phyloP scores from a whole-genome alignment of 1,139 yeast species.

The Blastobotrys elegans region DNA sequence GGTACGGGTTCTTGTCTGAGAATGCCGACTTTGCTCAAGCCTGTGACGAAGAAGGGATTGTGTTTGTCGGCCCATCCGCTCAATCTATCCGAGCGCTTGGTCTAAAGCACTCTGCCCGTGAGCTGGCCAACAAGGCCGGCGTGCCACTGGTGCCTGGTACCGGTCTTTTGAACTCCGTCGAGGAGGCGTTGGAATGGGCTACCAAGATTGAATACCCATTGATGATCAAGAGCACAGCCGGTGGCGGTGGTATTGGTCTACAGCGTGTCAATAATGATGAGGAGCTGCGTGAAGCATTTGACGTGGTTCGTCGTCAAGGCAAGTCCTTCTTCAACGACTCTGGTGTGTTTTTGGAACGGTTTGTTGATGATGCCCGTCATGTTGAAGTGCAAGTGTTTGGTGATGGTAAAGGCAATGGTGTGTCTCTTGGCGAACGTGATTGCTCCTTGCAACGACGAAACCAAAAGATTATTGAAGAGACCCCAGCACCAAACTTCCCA shows the following conservation, averaged over 20 bases:
- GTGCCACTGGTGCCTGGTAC: slow-evolving; percentile 97
- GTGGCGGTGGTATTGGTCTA: slow-evolving; percentile 98
- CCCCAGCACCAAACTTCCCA: slow-evolving; percentile 94
- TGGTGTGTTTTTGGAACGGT: slow-evolving; percentile 90
- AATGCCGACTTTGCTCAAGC: slow-evolving; percentile 94
- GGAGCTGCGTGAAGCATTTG: slow-evolving; percentile 79
- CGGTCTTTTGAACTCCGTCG: slow-evolving; percentile 62
- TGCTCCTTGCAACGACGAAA: slow-evolving; percentile 96
- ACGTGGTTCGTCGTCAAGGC: slow-evolving; percentile 91
- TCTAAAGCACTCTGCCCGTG: slow-evolving; percentile 92
- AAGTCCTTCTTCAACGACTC: slow-evolving; percentile 88
- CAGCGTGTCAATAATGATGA: slow-evolving; percentile 81
- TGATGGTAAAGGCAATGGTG: slow-evolving; percentile 87
- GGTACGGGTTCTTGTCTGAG: slow-evolving; percentile 94
- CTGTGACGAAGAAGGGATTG: slow-evolving; percentile 74
- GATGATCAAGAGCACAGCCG: slow-evolving; percentile 97
- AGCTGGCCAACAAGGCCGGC: slow-evolving; percentile 78
- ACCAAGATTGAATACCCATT: slow-evolving; percentile 77
- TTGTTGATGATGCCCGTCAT: slow-evolving; percentile 90
- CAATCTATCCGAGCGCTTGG: slow-evolving; percentile 88
- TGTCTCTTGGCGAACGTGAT: slow-evolving; percentile 94
- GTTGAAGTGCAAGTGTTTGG: slow-evolving; percentile 97
- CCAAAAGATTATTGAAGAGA: slow-evolving; percentile 93
- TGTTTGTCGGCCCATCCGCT: slow-evolving; percentile 93
- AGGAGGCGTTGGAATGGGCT: slow-evolving; percentile 77